Evolutionary conservation across 2,329 filamentous ascomycete species (phyloP).

Genomic region (Pseudogymnoascus destructans): DNA sequence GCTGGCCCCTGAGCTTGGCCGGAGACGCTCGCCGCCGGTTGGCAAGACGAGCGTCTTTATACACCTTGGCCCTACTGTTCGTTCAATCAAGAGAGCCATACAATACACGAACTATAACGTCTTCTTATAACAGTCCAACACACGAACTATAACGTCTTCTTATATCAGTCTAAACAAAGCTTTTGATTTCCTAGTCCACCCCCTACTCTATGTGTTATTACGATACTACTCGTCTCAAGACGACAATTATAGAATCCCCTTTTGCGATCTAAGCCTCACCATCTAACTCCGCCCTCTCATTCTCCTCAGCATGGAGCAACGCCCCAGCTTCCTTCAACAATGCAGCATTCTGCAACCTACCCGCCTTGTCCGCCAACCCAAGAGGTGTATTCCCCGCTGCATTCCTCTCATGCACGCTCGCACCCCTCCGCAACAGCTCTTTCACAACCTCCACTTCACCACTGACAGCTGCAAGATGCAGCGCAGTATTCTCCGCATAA

Average conservation of each 20-base stretch:
- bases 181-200: neutral
- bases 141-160: neutral
- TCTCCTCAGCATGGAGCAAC: constrained; percentile 42
- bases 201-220: constrained; percentile 6
- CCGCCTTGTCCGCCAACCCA: constrained; percentile 47
- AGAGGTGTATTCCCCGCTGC: constrained; percentile 52
- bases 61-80: neutral
- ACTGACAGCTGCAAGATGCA: constrained; percentile 29
- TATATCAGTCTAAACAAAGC: neutral
- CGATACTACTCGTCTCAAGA: neutral
- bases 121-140: neutral
- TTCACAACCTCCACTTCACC: constrained; percentile 42
- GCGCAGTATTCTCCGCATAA: constrained; percentile 29
- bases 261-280: neutral
- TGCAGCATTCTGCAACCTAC: constrained; percentile 38
- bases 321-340: constrained; percentile 47
- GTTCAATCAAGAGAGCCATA: neutral
- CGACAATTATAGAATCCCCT: neutral
- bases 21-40: neutral
- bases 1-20: neutral
- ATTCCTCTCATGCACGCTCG: constrained; percentile 55
- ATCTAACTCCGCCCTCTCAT: constrained; percentile 16
- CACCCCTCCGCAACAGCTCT: constrained; percentile 46
- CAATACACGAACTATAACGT: neutral
- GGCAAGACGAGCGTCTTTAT: neutral